These are phyloP conservation scores for Aspergillus quadricinctus DNA, from an alignment of 2,329 filamentous ascomycete species.

Conservation along the genomic window DNA sequence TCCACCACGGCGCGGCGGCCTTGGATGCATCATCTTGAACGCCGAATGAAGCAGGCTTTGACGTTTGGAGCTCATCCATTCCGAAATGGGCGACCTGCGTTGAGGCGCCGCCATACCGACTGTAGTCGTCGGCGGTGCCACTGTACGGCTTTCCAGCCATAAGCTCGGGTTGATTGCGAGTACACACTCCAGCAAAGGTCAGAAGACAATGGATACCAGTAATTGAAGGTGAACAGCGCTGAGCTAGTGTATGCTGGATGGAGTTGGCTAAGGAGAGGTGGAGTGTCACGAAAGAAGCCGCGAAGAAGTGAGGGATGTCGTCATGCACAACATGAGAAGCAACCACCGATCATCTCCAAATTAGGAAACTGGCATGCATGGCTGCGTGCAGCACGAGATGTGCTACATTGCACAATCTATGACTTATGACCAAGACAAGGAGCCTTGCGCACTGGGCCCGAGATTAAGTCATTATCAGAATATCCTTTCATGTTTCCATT, in stretches of 20 bases:
- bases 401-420: conserved; percentile 1
- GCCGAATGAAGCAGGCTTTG: conserved; percentile 11
- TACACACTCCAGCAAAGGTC: neutral
- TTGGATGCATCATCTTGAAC: conserved; percentile 3
- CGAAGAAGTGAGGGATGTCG: conserved; percentile 2
- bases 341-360: conserved; percentile 9
- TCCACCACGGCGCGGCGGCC: conserved; percentile 33
- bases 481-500: neutral
- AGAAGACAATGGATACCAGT: neutral
- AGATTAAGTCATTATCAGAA: neutral
- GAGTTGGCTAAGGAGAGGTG: neutral
- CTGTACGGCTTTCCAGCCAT: conserved; percentile 13
- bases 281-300: neutral
- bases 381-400: conserved; percentile 3
- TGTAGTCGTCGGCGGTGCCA: conserved; percentile 14
- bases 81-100: conserved; percentile 16
- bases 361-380: conserved; percentile 6
- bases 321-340: conserved; percentile 5
- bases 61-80: conserved; percentile 13
- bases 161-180: neutral
- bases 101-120: conserved; percentile 18
- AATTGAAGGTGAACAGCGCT: neutral
- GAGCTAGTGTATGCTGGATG: neutral
- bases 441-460: neutral
- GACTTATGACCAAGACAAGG: neutral